Evolutionary conservation across 2,329 filamentous ascomycete genomes (phyloP).

Genomic region (Hymenoscyphus fructigenus): DNA sequence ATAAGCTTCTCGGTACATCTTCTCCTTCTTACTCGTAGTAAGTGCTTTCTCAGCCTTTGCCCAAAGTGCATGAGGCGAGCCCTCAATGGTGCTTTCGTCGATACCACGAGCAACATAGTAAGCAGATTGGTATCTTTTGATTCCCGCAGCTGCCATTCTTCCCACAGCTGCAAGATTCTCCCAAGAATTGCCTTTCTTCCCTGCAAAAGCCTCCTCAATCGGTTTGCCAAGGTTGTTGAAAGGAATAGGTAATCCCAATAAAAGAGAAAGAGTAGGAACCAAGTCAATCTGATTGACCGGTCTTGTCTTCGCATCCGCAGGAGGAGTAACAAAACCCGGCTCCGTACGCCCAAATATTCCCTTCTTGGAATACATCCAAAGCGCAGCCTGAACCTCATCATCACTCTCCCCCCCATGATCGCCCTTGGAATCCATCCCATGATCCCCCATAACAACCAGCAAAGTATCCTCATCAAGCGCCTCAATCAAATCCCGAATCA

Average conservation of each 20-base stretch:
- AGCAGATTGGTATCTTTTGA: constrained; percentile 82
- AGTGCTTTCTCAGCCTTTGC: constrained; percentile 43
- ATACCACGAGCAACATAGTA: constrained; percentile 75
- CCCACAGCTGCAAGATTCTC: constrained; percentile 75
- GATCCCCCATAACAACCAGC: constrained; percentile 96
- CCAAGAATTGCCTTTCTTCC: constrained; percentile 67
- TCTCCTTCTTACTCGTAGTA: constrained; percentile 39
- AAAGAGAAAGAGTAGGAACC: constrained; percentile 83
- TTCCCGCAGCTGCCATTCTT: constrained; percentile 77
- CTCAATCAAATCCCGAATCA: constrained; percentile 70
- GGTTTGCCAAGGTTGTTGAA: constrained; percentile 94
- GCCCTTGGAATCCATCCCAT: constrained; percentile 96
- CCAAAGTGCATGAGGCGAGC: constrained; percentile 59
- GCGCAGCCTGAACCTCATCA: constrained; percentile 87
- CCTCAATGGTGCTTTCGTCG: constrained; percentile 56
- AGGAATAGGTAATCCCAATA: constrained; percentile 88
- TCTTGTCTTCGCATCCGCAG: constrained; percentile 72
- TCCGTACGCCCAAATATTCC: constrained; percentile 78
- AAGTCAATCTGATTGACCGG: constrained; percentile 87
- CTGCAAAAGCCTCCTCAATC: constrained; percentile 90
- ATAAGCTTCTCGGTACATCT: constrained; percentile 46
- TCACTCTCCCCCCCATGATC: constrained; percentile 98
- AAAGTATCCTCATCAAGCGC: constrained; percentile 81
- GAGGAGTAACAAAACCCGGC: constrained; percentile 56
- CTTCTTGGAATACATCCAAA: constrained; percentile 98